Evolutionary conservation across 129 eudicot genomes (phyloP).

Genomic region (Saposhnikovia divaricata): DNA sequence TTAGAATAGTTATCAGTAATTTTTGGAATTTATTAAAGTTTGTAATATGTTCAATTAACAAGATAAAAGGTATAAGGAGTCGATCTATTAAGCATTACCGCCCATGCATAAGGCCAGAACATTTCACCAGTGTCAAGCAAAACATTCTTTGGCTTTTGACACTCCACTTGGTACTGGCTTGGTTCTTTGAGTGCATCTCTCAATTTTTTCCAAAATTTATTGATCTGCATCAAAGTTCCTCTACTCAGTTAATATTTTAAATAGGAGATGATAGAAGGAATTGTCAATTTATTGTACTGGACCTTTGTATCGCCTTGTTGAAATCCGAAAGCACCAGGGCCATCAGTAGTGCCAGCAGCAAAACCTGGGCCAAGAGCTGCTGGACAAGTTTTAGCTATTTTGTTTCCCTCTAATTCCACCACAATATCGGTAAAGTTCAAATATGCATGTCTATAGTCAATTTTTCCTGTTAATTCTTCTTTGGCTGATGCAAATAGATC

Average conservation of each 20-base stretch:
- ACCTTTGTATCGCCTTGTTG: conserved; percentile 75
- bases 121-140: conserved; percentile 58
- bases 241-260: background rate
- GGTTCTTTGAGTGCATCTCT: conserved; percentile 49
- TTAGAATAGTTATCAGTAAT: too few species aligned
- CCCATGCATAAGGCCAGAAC: conserved; percentile 64
- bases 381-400: conserved; percentile 50
- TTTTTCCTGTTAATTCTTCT: conserved; percentile 46
- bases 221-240: conserved; percentile 31
- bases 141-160: conserved; percentile 58
- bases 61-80: background rate
- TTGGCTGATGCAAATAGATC: conserved; percentile 42
- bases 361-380: conserved; percentile 67
- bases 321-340: conserved; percentile 69
- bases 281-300: background rate
- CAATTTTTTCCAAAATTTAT: conserved; percentile 43
- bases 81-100: conserved; percentile 31
- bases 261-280: background rate
- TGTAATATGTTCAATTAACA: background rate
- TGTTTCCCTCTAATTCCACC: conserved; percentile 32
- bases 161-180: conserved; percentile 47
- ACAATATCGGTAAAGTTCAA: conserved; percentile 42
- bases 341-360: conserved; percentile 84
- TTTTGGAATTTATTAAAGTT: background rate
- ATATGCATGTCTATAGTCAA: conserved; percentile 44